Percentiles rank a stretch among this genome's conserved stretches.
These are phyloP conservation scores for Acacia melanoxylon DNA, from an alignment of 306 rosid species.

Conservation along the genomic window DNA sequence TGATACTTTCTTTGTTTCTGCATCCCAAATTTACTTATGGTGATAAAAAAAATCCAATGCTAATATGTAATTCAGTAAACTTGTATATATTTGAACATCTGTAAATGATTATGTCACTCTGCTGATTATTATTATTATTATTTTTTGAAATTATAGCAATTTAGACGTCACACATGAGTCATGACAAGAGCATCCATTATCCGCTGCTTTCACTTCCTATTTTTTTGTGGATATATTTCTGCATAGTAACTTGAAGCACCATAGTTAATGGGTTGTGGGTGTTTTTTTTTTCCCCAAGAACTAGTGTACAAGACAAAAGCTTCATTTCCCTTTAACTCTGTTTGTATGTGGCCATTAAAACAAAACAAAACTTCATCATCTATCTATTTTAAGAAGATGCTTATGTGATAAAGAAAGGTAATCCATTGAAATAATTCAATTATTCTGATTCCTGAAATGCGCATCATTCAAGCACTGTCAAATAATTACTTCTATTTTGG, in stretches of 20 bases:
- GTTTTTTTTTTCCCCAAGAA: neutral
- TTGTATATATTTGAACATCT: neutral
- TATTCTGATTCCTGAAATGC: neutral
- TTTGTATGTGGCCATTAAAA: neutral
- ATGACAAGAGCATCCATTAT: conserved; percentile 5
- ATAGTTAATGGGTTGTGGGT: neutral
- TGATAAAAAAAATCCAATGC: neutral
- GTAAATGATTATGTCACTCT: neutral
- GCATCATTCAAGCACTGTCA: neutral
- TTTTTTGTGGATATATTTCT: conserved; percentile 22
- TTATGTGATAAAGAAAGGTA: conserved; percentile 7
- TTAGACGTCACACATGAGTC: neutral
- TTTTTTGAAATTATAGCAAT: neutral
- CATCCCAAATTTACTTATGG: neutral
- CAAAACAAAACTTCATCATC: neutral
- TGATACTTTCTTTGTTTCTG: neutral
- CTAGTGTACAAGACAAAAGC: neutral
- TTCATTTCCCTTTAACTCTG: neutral
- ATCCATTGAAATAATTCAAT: neutral
- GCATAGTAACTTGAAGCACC: neutral
- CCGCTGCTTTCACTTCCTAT: neutral
- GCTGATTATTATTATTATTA: neutral
- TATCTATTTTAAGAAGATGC: neutral
- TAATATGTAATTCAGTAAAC: neutral
- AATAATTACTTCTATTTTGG: neutral